These are phyloP conservation scores for Hyphopichia khmerensis DNA, from an alignment of 1,139 yeast species.

Conservation along the genomic window DNA sequence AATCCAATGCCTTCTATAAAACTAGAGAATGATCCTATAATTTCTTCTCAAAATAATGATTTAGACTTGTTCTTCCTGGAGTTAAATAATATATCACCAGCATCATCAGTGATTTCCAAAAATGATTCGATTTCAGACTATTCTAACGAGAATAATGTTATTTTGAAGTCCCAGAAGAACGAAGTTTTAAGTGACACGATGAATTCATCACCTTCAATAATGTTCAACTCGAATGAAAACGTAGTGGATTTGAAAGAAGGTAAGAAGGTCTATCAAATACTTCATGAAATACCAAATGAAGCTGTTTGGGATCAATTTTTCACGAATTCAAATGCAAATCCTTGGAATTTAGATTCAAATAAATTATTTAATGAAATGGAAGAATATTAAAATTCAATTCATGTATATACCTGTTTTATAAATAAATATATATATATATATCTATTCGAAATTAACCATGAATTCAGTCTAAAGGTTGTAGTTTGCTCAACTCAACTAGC, in stretches of 20 bases:
- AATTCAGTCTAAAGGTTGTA: not conserved
- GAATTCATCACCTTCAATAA: conserved; percentile 2
- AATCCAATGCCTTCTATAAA: not conserved
- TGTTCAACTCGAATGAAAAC: not conserved
- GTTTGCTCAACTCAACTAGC: not conserved
- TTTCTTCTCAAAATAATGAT: conserved; percentile 16
- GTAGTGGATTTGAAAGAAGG: conserved; percentile 38
- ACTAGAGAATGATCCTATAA: not conserved
- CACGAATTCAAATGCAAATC: conserved; percentile 19
- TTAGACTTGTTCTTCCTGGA: conserved; percentile 46
- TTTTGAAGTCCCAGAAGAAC: not conserved
- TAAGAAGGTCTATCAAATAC: conserved; percentile 56
- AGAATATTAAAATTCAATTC: not conserved
- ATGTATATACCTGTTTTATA: too few species aligned
- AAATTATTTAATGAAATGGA: not conserved
- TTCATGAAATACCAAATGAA: conserved; percentile 65
- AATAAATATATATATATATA: too few species aligned
- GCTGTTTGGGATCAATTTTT: conserved; percentile 80
- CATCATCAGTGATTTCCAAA: not conserved
- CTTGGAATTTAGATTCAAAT: not conserved
- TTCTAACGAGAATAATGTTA: not conserved
- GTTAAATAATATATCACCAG: conserved; percentile 31
- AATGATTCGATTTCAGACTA: not conserved
- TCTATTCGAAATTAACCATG: too few species aligned
- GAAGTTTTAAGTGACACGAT: conserved; percentile 5